Evolutionary conservation across 2,329 filamentous ascomycete species (phyloP), one percentile per base, ranked within the genome.

Genomic region (Calonectria crousiana): DNA sequence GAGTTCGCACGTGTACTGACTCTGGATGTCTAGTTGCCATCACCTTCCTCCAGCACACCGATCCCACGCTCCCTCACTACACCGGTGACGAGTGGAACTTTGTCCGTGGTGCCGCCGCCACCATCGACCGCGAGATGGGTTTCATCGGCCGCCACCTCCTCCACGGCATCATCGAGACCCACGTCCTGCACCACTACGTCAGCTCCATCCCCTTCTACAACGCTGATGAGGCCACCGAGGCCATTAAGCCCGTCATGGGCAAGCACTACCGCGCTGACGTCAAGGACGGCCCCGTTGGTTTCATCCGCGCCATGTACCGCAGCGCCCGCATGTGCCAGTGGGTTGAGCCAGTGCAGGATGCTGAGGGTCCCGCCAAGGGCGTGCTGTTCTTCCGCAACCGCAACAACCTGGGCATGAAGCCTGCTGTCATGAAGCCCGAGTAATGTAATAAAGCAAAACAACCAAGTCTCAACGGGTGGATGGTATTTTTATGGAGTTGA

Each of bases 141-240:
- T 98, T 98, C 89, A 93, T 98, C 83, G 96, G 96, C 74, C 95
- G 95, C 81, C 90, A 94, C 80, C 90, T 98, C 75, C 90, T 98
- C 85, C 96, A 98, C 90, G 96, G 96, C 82, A 98, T 98, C 86
- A 93, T 98, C 85, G 96, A 98, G 90, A 98, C 96, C 64, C 96
- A 98, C 87, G 96, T 98, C 74, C 94, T 98, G 75, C 96, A 98
- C 90, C 96, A 98, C 91, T 98, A 98, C 87, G 92, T 98, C 84
- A 96, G 94, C 87, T 95, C 92, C 82, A 98, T 98, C 79, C 96
- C 96, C 76, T 98, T 98, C 88, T 98, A 98, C 89, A 91, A 98
- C 85, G 96, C 96, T 83, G 95, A 98, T 80, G 96, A 98, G 88
- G 96, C 96, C 72, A 94, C 93, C 81, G 96, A 98, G 81, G 96